Percentiles rank a stretch among this genome's conserved stretches.
Evolutionary conservation across 2,329 filamentous ascomycete genomes (phyloP).

Genomic region (Neopestalotiopsis clavispora): DNA sequence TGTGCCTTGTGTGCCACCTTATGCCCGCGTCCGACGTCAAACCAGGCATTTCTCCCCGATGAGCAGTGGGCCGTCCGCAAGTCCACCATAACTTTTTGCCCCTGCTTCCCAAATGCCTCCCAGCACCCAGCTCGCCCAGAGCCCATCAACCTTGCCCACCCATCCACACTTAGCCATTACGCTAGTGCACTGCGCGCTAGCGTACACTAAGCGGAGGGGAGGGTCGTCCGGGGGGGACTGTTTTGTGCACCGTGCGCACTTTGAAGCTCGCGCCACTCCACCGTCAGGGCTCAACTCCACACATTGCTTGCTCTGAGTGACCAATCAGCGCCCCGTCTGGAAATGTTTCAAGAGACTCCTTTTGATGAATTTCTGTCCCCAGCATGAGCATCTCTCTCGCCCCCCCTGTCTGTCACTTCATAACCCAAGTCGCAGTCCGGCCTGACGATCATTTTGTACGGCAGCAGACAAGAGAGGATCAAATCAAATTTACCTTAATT

Average conservation of each 20-base stretch:
- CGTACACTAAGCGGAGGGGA: background rate
- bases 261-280: background rate
- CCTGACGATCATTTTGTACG: conserved; percentile 1
- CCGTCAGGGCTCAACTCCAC: conserved; percentile 1
- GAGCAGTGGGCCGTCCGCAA: background rate
- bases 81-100: background rate
- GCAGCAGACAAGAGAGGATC: background rate
- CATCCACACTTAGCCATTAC: background rate
- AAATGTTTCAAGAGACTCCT: conserved; percentile 12
- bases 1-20: too few species aligned
- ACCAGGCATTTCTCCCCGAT: background rate
- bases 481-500: conserved; percentile 2
- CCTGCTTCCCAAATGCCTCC: background rate
- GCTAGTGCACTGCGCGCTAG: background rate
- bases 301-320: background rate
- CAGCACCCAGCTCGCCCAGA: background rate
- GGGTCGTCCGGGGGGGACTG: background rate
- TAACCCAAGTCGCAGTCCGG: background rate
- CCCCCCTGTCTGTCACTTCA: conserved; percentile 10
- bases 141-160: too few species aligned
- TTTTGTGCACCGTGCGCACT: background rate
- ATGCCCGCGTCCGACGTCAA: background rate
- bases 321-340: conserved; percentile 3
- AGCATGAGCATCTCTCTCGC: background rate
- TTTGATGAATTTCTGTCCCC: conserved; percentile 16